Conservation (phyloP, 371 early-diverging fungal genomes). For the Nosema muscidifuracis region DNA sequence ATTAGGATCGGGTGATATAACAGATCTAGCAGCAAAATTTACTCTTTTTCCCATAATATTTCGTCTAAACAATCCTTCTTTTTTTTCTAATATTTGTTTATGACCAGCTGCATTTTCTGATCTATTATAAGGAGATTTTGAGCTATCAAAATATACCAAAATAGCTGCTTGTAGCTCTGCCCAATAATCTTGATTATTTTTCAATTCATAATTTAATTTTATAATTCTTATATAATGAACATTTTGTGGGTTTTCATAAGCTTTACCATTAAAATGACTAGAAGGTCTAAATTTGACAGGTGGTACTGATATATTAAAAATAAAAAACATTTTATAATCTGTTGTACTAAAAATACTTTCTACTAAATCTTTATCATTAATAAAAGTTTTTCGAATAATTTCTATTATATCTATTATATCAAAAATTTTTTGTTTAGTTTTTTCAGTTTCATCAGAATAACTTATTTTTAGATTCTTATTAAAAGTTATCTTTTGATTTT, state of each 20-base stretch:
- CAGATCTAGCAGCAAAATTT: constrained; percentile 96
- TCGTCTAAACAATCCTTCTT: constrained; percentile 96
- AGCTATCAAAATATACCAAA: constrained; percentile 69
- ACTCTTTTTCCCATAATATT: constrained; percentile 99
- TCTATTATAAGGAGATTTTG: constrained; percentile 62
- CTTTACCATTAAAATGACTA: constrained; percentile 73
- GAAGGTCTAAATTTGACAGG: constrained; percentile 92
- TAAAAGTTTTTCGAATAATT: constrained; percentile 25
- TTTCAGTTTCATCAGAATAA: not conserved
- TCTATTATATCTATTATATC: constrained; percentile 24
- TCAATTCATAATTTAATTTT: constrained; percentile 68
- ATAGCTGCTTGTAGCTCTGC: constrained; percentile 40
- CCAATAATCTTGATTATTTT: constrained; percentile 33
- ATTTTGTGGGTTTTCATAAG: constrained; percentile 89
- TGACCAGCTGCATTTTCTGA: constrained; percentile 62
- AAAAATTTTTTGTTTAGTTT: constrained; percentile 2
- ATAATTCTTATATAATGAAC: constrained; percentile 73
- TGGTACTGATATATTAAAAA: constrained; percentile 70
- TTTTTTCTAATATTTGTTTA: constrained; percentile 93
- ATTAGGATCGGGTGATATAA: constrained; percentile 96
- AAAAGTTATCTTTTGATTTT: constrained; percentile 19
- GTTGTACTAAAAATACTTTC: constrained; percentile 21
- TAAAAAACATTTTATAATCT: constrained; percentile 72
- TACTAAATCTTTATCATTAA: constrained; percentile 37
- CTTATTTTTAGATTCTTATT: constrained; percentile 24